Evolutionary conservation across 176 grass and related monocot species (phyloP).

Genomic region (Elymus sibiricus): DNA sequence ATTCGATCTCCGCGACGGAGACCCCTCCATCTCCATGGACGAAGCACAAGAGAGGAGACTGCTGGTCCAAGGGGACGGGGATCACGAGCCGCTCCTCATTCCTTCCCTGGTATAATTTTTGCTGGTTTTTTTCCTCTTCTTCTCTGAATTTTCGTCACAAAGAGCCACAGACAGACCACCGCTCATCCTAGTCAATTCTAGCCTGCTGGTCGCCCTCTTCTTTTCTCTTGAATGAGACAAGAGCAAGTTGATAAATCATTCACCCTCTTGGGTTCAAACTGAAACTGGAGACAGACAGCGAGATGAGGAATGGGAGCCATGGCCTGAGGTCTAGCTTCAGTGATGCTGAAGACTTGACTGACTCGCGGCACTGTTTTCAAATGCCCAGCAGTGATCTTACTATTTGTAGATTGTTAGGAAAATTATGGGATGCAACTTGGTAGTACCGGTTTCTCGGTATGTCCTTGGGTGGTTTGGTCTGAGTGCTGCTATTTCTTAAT

Average conservation of each 20-base stretch:
- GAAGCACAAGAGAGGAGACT: not conserved
- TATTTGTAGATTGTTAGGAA: not conserved
- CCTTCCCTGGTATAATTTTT: not conserved
- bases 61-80: conserved; percentile 19
- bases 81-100: conserved; percentile 18
- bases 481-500: not conserved
- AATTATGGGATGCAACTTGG: not conserved
- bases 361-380: not conserved
- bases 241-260: not conserved
- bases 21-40: conserved; percentile 20
- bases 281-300: not conserved
- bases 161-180: not conserved
- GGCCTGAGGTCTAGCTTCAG: not conserved
- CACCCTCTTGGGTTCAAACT: not conserved
- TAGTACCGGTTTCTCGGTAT: not conserved
- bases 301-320: not conserved
- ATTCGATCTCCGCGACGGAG: not conserved
- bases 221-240: not conserved
- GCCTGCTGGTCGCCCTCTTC: not conserved
- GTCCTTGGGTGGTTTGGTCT: not conserved
- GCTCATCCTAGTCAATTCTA: not conserved
- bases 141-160: not conserved
- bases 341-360: not conserved
- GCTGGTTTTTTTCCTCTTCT: not conserved
- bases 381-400: not conserved